Conservation (phyloP, 768 basidiomycete species). For the Candolleomyces aberdarensis region DNA sequence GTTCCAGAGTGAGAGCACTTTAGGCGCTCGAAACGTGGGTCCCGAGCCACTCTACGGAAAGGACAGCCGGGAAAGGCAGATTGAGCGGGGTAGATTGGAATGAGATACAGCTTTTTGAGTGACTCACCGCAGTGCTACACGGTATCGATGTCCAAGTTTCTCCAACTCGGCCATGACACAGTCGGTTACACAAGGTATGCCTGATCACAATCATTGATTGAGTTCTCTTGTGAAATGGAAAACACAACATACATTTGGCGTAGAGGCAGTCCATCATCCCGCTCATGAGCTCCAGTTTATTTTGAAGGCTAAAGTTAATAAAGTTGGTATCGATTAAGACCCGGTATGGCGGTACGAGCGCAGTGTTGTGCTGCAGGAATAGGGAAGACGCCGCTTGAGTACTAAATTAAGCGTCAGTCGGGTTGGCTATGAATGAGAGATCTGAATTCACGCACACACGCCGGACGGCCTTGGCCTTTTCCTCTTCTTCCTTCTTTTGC, state of each 20-base stretch:
- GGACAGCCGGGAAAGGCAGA: slow-evolving; percentile 8
- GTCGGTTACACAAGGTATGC: slow-evolving; percentile 98
- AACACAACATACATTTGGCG: slow-evolving; percentile 74
- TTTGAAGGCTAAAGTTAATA: slow-evolving; percentile 98
- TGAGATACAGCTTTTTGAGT: not conserved
- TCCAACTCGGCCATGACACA: slow-evolving; percentile 99
- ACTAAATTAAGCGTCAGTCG: slow-evolving; percentile 35
- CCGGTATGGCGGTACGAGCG: slow-evolving; percentile 94
- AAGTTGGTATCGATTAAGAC: slow-evolving; percentile 99
- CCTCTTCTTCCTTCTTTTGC: slow-evolving; percentile 78
- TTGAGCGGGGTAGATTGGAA: not conserved
- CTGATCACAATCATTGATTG: slow-evolving; percentile 35
- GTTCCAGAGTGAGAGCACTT: slow-evolving; percentile 91
- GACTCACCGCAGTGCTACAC: slow-evolving; percentile 86
- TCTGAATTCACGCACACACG: slow-evolving; percentile 59
- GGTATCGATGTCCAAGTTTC: slow-evolving; percentile 93
- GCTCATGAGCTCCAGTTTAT: slow-evolving; percentile 90
- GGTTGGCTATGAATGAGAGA: slow-evolving; percentile 5
- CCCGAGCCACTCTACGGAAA: slow-evolving; percentile 81
- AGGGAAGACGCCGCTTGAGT: slow-evolving; percentile 87
- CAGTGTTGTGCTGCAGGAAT: slow-evolving; percentile 92
- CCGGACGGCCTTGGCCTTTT: slow-evolving; percentile 73
- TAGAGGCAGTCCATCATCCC: slow-evolving; percentile 99
- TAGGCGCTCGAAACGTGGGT: slow-evolving; percentile 94
- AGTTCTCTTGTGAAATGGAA: not conserved